Conservation (phyloP, 2,329 filamentous ascomycete genomes). For the Dichotomopilus funicola region DNA sequence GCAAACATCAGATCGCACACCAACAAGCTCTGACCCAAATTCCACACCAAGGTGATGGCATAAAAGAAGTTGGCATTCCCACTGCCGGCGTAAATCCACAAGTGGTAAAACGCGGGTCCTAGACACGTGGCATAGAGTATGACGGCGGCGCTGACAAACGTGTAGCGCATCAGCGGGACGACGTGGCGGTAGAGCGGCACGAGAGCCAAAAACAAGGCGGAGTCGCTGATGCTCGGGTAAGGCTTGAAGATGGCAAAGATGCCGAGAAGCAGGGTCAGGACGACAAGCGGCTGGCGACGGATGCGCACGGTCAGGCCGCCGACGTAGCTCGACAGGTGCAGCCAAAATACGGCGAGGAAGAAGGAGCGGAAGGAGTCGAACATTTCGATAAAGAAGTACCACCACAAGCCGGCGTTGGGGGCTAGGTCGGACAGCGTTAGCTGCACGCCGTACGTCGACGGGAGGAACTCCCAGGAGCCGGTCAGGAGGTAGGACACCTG, state of each 20-base stretch:
- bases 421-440: slow-evolving; percentile 86
- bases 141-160: slow-evolving; percentile 76
- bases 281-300: slow-evolving; percentile 78
- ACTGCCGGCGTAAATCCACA: slow-evolving; percentile 97
- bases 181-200: slow-evolving; percentile 85
- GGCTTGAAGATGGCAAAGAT: slow-evolving; percentile 95
- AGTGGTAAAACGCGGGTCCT: slow-evolving; percentile 89
- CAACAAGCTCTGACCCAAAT: slow-evolving; percentile 76
- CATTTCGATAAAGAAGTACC: slow-evolving; percentile 99
- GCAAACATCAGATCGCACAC: slow-evolving; percentile 86
- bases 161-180: slow-evolving; percentile 89
- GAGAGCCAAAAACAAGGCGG: slow-evolving; percentile 75
- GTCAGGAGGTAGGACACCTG: slow-evolving; percentile 67
- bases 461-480: slow-evolving; percentile 79
- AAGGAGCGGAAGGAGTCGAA: slow-evolving; percentile 97
- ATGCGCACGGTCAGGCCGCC: slow-evolving; percentile 78
- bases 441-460: slow-evolving; percentile 88
- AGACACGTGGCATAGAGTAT: slow-evolving; percentile 83
- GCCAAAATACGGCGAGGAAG: slow-evolving; percentile 96
- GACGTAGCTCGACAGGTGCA: slow-evolving; percentile 87
- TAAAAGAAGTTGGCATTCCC: slow-evolving; percentile 99
- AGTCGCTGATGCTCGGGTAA: slow-evolving; percentile 88
- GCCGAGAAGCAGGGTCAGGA: slow-evolving; percentile 75
- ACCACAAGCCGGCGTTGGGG: slow-evolving; percentile 94
- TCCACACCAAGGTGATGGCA: slow-evolving; percentile 98